A percentile compares a stretch with the other conserved stretches of the same genome.
Evolutionary conservation across 1,284 basidiomycete genomes (phyloP).

Genomic region (Naganishia albida): DNA sequence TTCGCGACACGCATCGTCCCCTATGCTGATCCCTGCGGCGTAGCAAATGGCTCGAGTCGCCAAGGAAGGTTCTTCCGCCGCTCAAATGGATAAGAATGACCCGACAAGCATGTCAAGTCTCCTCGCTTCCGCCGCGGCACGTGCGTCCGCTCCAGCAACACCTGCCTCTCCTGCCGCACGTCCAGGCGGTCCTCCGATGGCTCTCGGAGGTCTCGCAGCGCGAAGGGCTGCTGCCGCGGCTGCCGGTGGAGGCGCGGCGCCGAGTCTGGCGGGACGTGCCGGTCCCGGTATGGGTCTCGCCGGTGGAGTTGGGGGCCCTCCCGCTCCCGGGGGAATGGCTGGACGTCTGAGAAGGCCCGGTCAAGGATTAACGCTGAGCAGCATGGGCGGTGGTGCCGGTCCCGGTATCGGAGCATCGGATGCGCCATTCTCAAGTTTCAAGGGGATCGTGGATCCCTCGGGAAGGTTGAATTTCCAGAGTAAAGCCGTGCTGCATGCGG

Average conservation of each 20-base stretch:
- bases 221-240: conserved; percentile 44
- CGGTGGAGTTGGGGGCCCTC: conserved; percentile 33
- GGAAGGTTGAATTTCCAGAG: conserved; percentile 90
- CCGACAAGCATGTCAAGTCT: conserved; percentile 35
- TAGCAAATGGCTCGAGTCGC: conserved; percentile 29
- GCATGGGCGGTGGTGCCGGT: conserved; percentile 44
- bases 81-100: conserved; percentile 29
- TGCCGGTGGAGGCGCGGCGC: conserved; percentile 27
- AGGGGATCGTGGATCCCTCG: conserved; percentile 92
- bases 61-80: conserved; percentile 24
- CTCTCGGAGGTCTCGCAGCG: conserved; percentile 45
- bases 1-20: not conserved
- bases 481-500: conserved; percentile 88
- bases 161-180: conserved; percentile 37
- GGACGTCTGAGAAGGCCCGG: conserved; percentile 46
- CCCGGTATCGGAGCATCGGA: conserved; percentile 28
- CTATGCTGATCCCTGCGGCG: not conserved
- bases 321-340: conserved; percentile 18
- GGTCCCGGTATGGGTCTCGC: conserved; percentile 38
- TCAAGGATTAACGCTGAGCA: conserved; percentile 44
- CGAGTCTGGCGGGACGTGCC: conserved; percentile 41
- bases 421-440: conserved; percentile 76
- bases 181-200: conserved; percentile 31
- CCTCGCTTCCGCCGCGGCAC: conserved; percentile 34
- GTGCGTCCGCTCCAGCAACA: conserved; percentile 15